Percentiles rank a stretch among this genome's conserved stretches.
These are phyloP conservation scores for Eucalyptus melliodora DNA, from an alignment of 345 rosid genomes.

Conservation along the genomic window DNA sequence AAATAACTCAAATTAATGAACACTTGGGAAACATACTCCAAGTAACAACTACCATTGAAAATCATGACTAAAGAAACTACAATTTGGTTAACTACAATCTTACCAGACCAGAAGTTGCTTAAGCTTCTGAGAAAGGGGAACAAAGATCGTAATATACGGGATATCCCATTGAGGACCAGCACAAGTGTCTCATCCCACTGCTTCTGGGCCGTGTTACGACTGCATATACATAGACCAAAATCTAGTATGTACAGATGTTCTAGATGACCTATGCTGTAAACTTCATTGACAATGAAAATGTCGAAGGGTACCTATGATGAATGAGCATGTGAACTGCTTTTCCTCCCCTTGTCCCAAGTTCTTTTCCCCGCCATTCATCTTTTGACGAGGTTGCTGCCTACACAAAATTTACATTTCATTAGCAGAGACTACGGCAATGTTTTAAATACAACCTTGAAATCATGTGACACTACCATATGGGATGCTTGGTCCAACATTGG, in stretches of 20 bases:
- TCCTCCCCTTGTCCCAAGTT: constrained; percentile 91
- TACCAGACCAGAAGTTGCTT: constrained; percentile 85
- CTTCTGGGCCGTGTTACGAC: constrained; percentile 97
- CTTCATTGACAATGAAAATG: not conserved
- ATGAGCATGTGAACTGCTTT: constrained; percentile 98
- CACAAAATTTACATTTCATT: constrained; percentile 2
- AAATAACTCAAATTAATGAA: not conserved
- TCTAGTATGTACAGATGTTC: not conserved
- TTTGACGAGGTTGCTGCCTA: constrained; percentile 98
- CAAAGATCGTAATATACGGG: constrained; percentile 86
- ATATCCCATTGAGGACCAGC: constrained; percentile 87
- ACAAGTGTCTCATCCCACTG: constrained; percentile 99
- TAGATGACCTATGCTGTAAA: not conserved
- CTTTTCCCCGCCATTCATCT: constrained; percentile 99
- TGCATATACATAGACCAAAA: constrained; percentile 20
- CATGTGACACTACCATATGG: constrained; percentile 53
- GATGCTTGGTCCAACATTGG: constrained; percentile 84
- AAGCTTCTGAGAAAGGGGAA: constrained; percentile 78
- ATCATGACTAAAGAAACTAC: not conserved
- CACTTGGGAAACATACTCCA: not conserved
- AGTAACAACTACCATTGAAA: not conserved
- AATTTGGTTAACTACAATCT: not conserved
- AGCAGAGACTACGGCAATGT: not conserved
- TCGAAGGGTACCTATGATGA: constrained; percentile 68
- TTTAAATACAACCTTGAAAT: not conserved